Evolutionary conservation across 148 eudicot genomes (phyloP), one percentile per base, ranked within the genome.

Genomic region (Nyssa sinensis): DNA sequence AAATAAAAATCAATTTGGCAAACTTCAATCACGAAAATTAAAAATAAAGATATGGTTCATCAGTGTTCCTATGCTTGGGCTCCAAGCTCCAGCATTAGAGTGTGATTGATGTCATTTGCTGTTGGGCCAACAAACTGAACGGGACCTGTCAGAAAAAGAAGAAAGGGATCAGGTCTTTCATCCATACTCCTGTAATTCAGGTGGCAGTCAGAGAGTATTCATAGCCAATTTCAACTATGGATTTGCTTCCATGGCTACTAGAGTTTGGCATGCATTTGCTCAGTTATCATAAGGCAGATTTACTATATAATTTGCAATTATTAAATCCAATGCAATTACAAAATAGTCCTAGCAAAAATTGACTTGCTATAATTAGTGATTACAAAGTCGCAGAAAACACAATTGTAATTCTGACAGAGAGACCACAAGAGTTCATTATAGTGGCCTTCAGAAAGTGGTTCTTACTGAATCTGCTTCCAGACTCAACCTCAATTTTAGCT

Each of bases 111-210:
- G 7, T 17, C 1, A 63, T 72, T 34, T 1, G 82, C 34, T 11
- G 75, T 62, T 19, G 84, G 80, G 37, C 87, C 84, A 5, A 62
- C 33, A 72, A 77, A 84, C 55, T 84, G 84, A 69, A 84, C 64
- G 7, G 87, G 87, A 30, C 84, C 87, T 84, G 87, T n/a, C 0
- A 34, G 34, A 13, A 58, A 35, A 57, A 33, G 19, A 70, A n/a
- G 11, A 21, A 53, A 11, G 1, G 19, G 21, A 23, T 70, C 21
- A 57, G 9, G 30, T 68, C 33, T 62, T n/a, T 67, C 28, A 41
- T 67, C 69, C 53, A 10, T 44, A 32, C 12, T 66, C 30, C 57
- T n/a, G 53, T 11, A 24, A 1, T 29, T 6, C 11, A 41, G 25
- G 31, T 65, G 23, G 7, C 4, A 12, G 11, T 66, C 30, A 47